Conservation (phyloP, 192 early-diverging fungal species). For the Dissophora globulifera region DNA sequence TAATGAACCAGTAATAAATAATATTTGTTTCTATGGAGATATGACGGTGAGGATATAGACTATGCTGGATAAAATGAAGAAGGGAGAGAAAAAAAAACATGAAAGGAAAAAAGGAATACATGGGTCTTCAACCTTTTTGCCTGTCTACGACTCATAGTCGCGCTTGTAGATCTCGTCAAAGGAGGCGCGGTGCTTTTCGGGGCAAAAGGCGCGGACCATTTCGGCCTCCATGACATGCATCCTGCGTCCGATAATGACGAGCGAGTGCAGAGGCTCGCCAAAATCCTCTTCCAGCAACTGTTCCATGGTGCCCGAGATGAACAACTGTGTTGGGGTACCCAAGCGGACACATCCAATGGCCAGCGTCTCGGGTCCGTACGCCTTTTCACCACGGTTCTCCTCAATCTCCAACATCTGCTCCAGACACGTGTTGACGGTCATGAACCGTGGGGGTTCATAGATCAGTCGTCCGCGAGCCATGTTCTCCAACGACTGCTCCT, state of each 20-base stretch:
- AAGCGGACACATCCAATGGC: constrained; percentile 94
- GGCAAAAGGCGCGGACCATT: constrained; percentile 80
- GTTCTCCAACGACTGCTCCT: constrained; percentile 96
- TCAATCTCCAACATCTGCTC: constrained; percentile 95
- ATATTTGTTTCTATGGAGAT: too few species aligned
- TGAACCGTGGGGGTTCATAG: constrained; percentile 98
- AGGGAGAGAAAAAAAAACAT: background rate
- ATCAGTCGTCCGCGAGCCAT: constrained; percentile 91
- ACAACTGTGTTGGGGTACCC: constrained; percentile 80
- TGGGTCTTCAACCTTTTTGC: background rate
- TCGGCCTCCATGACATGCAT: constrained; percentile 97
- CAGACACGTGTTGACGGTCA: constrained; percentile 95
- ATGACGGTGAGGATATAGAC: too few species aligned
- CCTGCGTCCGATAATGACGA: constrained; percentile 86
- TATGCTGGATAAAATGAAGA: too few species aligned
- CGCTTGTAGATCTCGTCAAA: constrained; percentile 75
- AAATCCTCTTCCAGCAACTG: constrained; percentile 90
- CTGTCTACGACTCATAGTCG: constrained; percentile 64
- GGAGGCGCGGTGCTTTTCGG: constrained; percentile 62
- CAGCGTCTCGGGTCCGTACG: constrained; percentile 81
- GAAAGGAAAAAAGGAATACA: constrained; percentile 2
- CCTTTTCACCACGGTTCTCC: constrained; percentile 77
- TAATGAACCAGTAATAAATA: too few species aligned
- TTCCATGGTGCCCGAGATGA: constrained; percentile 88
- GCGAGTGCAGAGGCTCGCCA: constrained; percentile 93